Conservation (phyloP, 306 rosid species). For the Cercis canadensis region DNA sequence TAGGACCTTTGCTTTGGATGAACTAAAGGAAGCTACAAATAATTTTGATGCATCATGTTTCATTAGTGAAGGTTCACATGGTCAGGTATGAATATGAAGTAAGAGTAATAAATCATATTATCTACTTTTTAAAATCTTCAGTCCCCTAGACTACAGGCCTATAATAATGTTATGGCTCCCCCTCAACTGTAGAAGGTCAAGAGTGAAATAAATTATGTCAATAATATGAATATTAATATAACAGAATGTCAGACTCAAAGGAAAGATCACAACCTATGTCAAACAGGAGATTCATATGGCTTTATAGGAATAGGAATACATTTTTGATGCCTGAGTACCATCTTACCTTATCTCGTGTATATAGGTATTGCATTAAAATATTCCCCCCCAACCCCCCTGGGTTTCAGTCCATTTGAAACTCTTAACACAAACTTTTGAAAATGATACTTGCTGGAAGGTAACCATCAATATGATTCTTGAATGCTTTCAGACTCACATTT, state of each 20-base stretch:
- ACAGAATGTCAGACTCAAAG: neutral
- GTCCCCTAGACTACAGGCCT: neutral
- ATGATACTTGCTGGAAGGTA: neutral
- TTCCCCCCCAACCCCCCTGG: too few species aligned
- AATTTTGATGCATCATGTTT: constrained; percentile 73
- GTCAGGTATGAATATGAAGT: constrained; percentile 59
- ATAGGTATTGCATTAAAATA: too few species aligned
- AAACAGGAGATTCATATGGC: constrained; percentile 1
- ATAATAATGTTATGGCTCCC: constrained; percentile 16
- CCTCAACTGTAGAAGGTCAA: neutral
- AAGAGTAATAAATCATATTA: constrained; percentile 24
- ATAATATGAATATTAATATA: neutral
- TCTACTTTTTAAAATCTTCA: neutral
- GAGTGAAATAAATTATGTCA: neutral
- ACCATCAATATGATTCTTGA: constrained; percentile 1
- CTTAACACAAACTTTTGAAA: neutral
- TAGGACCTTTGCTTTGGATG: constrained; percentile 84
- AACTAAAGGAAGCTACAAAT: constrained; percentile 85
- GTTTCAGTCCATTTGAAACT: constrained; percentile 23
- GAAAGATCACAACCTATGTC: neutral
- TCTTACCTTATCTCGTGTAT: too few species aligned
- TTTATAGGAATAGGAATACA: neutral
- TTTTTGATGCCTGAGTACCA: constrained; percentile 1
- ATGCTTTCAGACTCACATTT: constrained; percentile 10
- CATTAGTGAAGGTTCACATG: constrained; percentile 63